These are phyloP conservation scores for Coleophoma cylindrospora DNA, from an alignment of 2,329 filamentous ascomycete genomes.

Conservation along the genomic window DNA sequence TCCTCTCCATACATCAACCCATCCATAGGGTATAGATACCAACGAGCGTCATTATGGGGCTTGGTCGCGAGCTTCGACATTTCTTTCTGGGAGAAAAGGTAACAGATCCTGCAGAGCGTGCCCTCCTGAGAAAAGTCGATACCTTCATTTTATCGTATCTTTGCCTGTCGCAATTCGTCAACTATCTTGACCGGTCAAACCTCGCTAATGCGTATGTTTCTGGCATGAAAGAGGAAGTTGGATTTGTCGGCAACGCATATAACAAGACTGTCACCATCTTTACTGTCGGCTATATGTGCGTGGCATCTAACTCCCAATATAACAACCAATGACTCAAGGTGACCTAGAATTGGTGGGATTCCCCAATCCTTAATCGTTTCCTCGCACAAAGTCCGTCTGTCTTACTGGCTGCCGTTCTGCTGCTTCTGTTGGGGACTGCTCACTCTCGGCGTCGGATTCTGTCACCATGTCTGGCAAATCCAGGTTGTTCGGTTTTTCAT, in stretches of 20 bases:
- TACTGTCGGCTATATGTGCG: constrained; percentile 43
- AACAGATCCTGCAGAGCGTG: neutral
- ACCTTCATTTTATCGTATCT: neutral
- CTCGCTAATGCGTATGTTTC: constrained; percentile 14
- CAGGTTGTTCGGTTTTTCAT: constrained; percentile 36
- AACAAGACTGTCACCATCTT: constrained; percentile 47
- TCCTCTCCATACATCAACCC: no score
- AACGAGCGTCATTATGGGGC: no score
- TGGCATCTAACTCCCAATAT: neutral
- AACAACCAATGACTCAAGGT: neutral
- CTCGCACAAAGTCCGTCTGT: constrained; percentile 7
- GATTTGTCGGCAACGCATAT: constrained; percentile 45
- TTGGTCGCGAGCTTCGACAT: no score
- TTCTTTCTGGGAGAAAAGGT: neutral
- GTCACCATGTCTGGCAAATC: constrained; percentile 27
- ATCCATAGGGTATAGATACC: no score
- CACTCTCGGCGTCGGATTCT: neutral
- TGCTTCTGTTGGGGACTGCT: constrained; percentile 3
- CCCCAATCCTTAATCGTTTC: constrained; percentile 28
- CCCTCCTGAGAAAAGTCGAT: neutral
- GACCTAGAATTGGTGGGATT: neutral
- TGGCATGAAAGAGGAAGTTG: constrained; percentile 32
- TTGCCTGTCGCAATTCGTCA: neutral
- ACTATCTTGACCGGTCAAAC: neutral
- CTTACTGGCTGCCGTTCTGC: constrained; percentile 6